Conservation (phyloP, 2,329 filamentous ascomycete species). For the Botrytis sinoallii region DNA sequence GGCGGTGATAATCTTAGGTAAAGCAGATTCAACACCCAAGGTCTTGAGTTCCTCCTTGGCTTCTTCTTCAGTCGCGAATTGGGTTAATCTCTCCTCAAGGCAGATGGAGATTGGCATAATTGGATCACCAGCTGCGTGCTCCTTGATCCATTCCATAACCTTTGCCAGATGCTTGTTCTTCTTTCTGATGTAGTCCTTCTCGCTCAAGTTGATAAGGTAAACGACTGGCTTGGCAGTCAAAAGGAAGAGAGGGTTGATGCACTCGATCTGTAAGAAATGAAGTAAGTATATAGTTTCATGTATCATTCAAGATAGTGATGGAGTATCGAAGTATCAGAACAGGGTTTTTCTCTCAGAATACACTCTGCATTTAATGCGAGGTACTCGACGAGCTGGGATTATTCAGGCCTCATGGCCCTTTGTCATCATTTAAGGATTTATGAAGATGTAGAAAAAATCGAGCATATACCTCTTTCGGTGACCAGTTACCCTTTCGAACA, state of each 20-base stretch:
- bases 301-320: background rate
- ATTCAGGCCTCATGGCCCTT: constrained; percentile 92
- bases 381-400: constrained; percentile 99
- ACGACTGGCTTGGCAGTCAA: constrained; percentile 96
- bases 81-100: constrained; percentile 88
- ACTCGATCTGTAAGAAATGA: constrained; percentile 68
- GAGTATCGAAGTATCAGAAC: constrained; percentile 35
- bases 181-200: constrained; percentile 95
- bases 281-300: constrained; percentile 24
- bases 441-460: constrained; percentile 30
- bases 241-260: constrained; percentile 94
- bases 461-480: constrained; percentile 84
- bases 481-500: constrained; percentile 86
- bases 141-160: constrained; percentile 93
- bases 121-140: constrained; percentile 80
- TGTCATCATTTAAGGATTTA: constrained; percentile 77
- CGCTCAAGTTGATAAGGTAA: constrained; percentile 93
- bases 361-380: constrained; percentile 74
- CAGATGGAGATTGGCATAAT: constrained; percentile 90
- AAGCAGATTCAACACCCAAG: constrained; percentile 77
- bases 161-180: constrained; percentile 99
- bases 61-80: constrained; percentile 73
- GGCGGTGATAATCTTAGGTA: constrained; percentile 86
- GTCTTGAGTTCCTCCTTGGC: constrained; percentile 84
- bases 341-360: constrained; percentile 74